Conservation (phyloP, 148 eudicot genomes). For the Heliamphora exappendiculata region DNA sequence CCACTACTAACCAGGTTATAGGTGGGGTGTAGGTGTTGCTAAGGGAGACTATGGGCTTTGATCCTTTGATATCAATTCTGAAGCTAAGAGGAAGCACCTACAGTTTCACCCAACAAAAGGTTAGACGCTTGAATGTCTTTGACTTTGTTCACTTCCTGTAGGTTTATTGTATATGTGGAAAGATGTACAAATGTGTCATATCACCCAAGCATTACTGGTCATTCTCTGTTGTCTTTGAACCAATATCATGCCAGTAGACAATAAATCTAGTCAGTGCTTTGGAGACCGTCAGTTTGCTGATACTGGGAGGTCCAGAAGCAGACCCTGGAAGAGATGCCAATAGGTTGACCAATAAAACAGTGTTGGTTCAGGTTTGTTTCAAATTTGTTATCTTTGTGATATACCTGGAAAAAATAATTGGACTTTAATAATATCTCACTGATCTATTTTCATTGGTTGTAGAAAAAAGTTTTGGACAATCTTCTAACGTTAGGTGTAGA, state of each 20-base stretch:
- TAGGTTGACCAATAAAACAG: slow-evolving; percentile 72
- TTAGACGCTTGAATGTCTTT: slow-evolving; percentile 28
- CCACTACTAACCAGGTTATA: slow-evolving; percentile 12
- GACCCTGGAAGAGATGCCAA: slow-evolving; percentile 63
- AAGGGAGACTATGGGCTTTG: slow-evolving; percentile 94
- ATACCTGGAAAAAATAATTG: background rate
- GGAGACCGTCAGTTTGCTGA: slow-evolving; percentile 79
- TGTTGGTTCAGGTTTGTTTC: slow-evolving; percentile 80
- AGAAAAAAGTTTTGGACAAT: slow-evolving; percentile 76
- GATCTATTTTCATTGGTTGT: slow-evolving; percentile 17
- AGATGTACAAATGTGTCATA: slow-evolving; percentile 4
- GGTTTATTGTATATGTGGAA: background rate
- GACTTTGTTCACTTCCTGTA: background rate
- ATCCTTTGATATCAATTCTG: slow-evolving; percentile 70
- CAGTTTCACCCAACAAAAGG: slow-evolving; percentile 94
- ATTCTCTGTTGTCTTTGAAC: slow-evolving; percentile 17
- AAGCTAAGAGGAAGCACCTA: slow-evolving; percentile 75
- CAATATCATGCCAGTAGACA: slow-evolving; percentile 73
- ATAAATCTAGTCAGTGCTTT: slow-evolving; percentile 84
- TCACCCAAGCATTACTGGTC: slow-evolving; percentile 25
- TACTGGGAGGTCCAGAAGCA: slow-evolving; percentile 46
- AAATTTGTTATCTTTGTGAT: background rate
- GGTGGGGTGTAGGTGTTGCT: slow-evolving; percentile 53
- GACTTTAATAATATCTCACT: background rate
- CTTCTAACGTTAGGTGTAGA: slow-evolving; percentile 89